Base-by-base conservation (phyloP, 2,329 filamentous ascomycete genomes). In the Paracorniculantispora psalliotae region DNA sequence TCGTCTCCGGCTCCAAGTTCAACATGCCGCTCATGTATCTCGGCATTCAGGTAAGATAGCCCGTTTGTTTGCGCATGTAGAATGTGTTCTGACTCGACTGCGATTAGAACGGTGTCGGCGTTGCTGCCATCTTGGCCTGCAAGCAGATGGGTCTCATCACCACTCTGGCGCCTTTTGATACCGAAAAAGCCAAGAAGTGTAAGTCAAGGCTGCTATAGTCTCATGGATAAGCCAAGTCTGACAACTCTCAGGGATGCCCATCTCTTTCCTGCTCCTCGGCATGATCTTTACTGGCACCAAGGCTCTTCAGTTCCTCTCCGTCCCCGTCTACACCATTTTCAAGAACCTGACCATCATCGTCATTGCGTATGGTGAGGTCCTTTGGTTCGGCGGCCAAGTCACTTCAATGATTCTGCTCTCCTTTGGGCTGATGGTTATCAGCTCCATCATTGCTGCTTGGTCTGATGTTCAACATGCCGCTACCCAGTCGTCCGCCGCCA, bases 251-350 rank as follows among this genome's bases (percentile, higher is more conserved):
- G 90, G 90, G 92, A 94, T 96, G 72, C 92, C 92, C 54, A 90
- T 96, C 67, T 93, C 92, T 59, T 79, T 96, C 57, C 88, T 96
- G 64, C 85, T 96, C 63, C 91, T 96, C 71, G 91, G 90, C 72
- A 96, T 96, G 92, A 96, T 96, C 75, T 96, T 96, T 78, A 96
- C 92, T 59, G 87, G 90, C 69, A 92, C 90, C 68, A 96, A 96
- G 79, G 91, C 92, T 23, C 84, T 96, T 51, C 90, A 96, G 75
- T 96, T 86, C 76, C 87, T 96, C 63, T 96, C 91, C 48, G 93
- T 96, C 61, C 92, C 92, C 35, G 92, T 96, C 30, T 96, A 96
- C 79, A 96, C 92, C 59, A 96, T 96, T 72, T 96, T 96, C 84
- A 96, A 96, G 83, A 96, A 96, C 77, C 77, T 96, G 79, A 96